Evolutionary conservation across 2,329 filamentous ascomycete species (phyloP).

Genomic region (Orbilia blumenaviensis): DNA sequence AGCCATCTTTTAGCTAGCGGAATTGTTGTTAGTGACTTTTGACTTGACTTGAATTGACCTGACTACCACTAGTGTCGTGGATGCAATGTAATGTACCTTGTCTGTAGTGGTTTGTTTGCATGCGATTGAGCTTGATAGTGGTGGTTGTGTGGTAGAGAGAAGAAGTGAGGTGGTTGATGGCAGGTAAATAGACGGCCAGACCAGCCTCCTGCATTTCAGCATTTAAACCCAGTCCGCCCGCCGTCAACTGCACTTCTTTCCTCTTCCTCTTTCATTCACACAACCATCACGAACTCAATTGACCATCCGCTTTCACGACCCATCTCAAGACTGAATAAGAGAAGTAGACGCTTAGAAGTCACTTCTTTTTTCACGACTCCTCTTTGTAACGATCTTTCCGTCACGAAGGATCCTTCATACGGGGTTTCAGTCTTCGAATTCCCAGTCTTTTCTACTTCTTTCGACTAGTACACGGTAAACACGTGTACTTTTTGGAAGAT

Average conservation of each 20-base stretch:
- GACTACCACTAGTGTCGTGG: no score
- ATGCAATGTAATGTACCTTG: no score
- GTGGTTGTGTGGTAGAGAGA: neutral
- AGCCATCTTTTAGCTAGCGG: conserved; percentile 33
- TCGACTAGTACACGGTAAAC: conserved; percentile 53
- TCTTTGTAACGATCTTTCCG: conserved; percentile 50
- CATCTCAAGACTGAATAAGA: conserved; percentile 48
- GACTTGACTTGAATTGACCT: neutral
- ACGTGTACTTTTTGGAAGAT: conserved; percentile 54
- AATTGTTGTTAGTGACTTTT: neutral
- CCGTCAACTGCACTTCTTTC: conserved; percentile 17
- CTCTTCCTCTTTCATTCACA: conserved; percentile 31
- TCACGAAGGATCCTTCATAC: conserved; percentile 54
- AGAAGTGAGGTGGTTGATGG: conserved; percentile 8
- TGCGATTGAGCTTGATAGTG: neutral
- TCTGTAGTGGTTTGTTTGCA: neutral
- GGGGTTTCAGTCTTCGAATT: conserved; percentile 54
- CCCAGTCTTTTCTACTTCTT: conserved; percentile 53
- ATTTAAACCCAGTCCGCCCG: conserved; percentile 53
- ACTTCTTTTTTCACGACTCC: conserved; percentile 54
- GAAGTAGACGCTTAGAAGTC: conserved; percentile 52
- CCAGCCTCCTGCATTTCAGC: conserved; percentile 53
- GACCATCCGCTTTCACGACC: conserved; percentile 28
- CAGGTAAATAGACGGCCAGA: neutral
- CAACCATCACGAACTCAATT: conserved; percentile 40